Evolutionary conservation across 106 monocot genomes (phyloP).

Genomic region (Dioscorea alata): DNA sequence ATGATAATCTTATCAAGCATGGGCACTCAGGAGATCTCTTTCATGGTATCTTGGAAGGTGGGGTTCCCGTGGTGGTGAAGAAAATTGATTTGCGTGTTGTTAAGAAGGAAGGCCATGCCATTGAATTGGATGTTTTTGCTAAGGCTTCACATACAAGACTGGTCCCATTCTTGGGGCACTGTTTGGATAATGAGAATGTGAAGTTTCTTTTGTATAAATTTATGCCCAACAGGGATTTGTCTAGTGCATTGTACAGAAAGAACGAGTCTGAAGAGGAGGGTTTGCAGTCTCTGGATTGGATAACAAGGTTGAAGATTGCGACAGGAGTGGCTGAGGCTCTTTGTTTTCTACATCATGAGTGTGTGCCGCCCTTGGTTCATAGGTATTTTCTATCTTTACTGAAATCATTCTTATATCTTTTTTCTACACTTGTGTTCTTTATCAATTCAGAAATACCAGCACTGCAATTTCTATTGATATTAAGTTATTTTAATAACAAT

Average conservation of each 20-base stretch:
- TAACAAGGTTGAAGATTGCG: conserved; percentile 84
- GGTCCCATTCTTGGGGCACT: conserved; percentile 75
- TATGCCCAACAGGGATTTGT: conserved; percentile 66
- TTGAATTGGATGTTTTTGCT: conserved; percentile 68
- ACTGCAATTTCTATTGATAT: too few relatives aligned
- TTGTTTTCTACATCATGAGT: conserved; percentile 75
- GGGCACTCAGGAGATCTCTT: conserved; percentile 85
- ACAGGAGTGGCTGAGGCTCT: conserved; percentile 78
- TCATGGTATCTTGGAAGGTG: conserved; percentile 46
- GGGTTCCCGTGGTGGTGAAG: conserved; percentile 63
- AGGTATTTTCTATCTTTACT: conserved; percentile 31
- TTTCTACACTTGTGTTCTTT: too few relatives aligned
- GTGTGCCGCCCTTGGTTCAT: conserved; percentile 66
- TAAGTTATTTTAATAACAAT: too few relatives aligned
- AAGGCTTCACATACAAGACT: conserved; percentile 55
- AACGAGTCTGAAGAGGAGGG: conserved; percentile 48
- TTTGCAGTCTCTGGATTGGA: conserved; percentile 80
- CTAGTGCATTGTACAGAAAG: conserved; percentile 49
- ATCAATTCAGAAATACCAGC: too few relatives aligned
- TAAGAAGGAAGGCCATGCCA: conserved; percentile 42
- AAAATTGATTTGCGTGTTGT: conserved; percentile 32
- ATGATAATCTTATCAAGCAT: conserved; percentile 59
- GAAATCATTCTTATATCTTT: too few relatives aligned
- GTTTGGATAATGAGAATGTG: conserved; percentile 61
- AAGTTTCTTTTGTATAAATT: conserved; percentile 82